Base-by-base conservation (phyloP, 2,329 filamentous ascomycete species). In the Aureobasidium sp. region DNA sequence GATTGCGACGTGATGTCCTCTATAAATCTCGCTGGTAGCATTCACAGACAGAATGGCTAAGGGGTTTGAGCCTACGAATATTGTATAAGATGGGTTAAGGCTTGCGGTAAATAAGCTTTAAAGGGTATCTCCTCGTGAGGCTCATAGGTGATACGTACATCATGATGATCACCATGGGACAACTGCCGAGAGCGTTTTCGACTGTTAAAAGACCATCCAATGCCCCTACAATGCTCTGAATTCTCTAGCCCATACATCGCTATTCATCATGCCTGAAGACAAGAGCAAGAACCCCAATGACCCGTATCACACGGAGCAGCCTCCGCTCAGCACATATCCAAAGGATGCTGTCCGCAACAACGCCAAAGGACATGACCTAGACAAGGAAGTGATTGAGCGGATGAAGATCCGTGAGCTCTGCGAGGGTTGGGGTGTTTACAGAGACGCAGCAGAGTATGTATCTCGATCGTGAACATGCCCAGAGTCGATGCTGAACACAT, bases 341-440 rank as follows among this genome's bases (percentile, higher is more conserved):
- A 42, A 37, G 15, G 29, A 55, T 34, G 49, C 62, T 29, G 27
- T 45, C 9, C 48, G 62, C 11, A 63, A 63, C 57, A 63, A 63
- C 21, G 25, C 41, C 42, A 58, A 39, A 25, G 44, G 58, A 25
- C 16, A 39, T 21, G 62, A 61, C 32, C 34, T 61, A 11, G 48
- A 60, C 16, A 45, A 53, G n/a, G 62, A 63, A 4, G 30, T 45
- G 3, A 32, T 63, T 6, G 62, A 63, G 27, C 48, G 62, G 6
- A 41, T 61, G 41, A 58, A 63, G 36, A 30, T 61, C 7, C 41
- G 62, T 7, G 57, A 61, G 30, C 30, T 61, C 10, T 61, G 57
- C 36, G 57, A 61, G 29, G 57, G 57, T 5, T 61, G 57, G 57
- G 62, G 57, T 16, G 44, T 59, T 8, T 63, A 63, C 44, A 42